Evolutionary conservation across 2,329 filamentous ascomycete genomes (phyloP).

Genomic region (Aureobasidium namibiae): DNA sequence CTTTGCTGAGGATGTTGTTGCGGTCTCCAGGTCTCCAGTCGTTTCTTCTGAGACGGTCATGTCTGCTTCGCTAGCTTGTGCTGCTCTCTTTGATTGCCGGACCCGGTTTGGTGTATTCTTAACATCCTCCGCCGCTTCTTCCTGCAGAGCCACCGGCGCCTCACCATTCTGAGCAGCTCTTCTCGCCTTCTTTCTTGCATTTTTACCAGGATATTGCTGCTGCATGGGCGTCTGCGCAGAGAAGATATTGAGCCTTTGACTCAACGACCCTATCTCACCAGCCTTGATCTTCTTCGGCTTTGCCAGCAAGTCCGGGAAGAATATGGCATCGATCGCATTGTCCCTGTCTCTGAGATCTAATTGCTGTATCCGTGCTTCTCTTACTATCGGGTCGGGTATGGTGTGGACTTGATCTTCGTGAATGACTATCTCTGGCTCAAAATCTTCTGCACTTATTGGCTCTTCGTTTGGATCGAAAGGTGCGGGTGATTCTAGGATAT

Average conservation of each 20-base stretch:
- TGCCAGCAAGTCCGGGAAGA: background rate
- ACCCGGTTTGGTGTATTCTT: too few species aligned
- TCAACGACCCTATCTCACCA: background rate
- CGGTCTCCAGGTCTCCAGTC: background rate
- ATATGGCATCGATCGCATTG: background rate
- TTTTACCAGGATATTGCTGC: slow-evolving; percentile 2
- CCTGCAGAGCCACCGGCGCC: too few species aligned
- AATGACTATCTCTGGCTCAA: slow-evolving; percentile 8
- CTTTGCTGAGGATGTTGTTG: background rate
- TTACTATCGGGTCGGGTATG: background rate
- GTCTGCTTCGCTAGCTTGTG: background rate
- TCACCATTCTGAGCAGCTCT: background rate
- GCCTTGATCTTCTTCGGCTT: background rate
- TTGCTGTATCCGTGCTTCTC: background rate
- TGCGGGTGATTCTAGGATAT: background rate
- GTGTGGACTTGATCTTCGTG: background rate
- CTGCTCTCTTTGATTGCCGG: background rate
- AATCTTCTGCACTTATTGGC: background rate
- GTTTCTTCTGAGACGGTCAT: background rate
- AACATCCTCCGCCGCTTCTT: too few species aligned
- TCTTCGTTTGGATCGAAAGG: background rate
- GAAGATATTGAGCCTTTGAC: background rate
- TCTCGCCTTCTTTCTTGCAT: slow-evolving; percentile 7
- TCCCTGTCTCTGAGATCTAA: background rate
- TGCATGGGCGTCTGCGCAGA: background rate